Base-by-base conservation (phyloP, 2,329 filamentous ascomycete species). In the Cercospora zeae-maydis region DNA sequence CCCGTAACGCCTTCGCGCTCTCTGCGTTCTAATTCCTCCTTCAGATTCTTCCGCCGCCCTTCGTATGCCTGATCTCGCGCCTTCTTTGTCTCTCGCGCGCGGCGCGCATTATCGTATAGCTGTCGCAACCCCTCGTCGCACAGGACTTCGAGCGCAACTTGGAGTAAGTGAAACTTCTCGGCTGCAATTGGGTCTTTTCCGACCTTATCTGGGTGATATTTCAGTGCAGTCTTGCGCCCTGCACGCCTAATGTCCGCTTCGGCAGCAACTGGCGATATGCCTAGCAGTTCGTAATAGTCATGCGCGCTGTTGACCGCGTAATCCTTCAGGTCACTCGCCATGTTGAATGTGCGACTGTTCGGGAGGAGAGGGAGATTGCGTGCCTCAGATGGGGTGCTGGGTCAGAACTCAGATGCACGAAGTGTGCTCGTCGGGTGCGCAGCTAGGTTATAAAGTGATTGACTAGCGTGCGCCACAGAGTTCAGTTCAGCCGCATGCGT, bases 161-260 rank as follows among this genome's bases (percentile, higher is more conserved):
- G 90, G 62, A 96, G 87, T 1, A 90, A 82, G 76, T 96, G 90
- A 81, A 96, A 98, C 72, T 90, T 90, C 61, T 88, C 87, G 51
- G 91, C 83, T 69, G 95, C 91, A 70, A 79, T 78, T 4, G 79
- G 77, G 63, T 80, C 74, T 68, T 75, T 75, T 66, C 88, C 85
- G 60, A 93, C 88, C 79, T 97, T 96, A 82, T 98, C 93, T 0
- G 93, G 93, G 76, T 98, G 93, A 80, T 93, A 92, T 73, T 91
- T 92, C n/a, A 96, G 82, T 3, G 92, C 92, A 31, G 88, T 88
- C 71, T 91, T 90, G 63, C 92, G 86, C 82, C 93, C 97, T 49
- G 91, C 92, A 69, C 89, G 87, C 67, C 91, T 88, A 71, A 96
- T 88, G 66, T 92, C 89, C n/a, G 86, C 79, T 61, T 89, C 88